Base-by-base conservation (phyloP, 805 yeast genomes). In the Saturnispora kantuleensis region DNA sequence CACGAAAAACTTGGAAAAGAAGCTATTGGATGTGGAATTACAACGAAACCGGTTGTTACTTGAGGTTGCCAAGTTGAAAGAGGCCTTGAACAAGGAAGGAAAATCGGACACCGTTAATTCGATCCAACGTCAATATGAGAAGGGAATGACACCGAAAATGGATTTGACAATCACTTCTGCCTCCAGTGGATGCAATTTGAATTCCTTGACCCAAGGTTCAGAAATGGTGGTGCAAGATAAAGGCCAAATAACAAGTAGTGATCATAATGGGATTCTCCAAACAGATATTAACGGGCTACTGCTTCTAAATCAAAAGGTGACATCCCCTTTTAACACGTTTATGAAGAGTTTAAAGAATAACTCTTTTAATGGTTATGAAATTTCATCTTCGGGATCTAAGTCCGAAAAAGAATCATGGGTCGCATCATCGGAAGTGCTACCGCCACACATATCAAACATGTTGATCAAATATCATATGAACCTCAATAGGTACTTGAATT, bases 1-100 rank as follows among this genome's bases (percentile, higher is more conserved):
- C 56, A 84, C 94, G 1, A 86, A 81, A 61, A 78, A 77, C 53
- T 63, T 84, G 51, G 94, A 84, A 55, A 70, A 69, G 45, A 77
- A 76, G 52, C 66, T 84, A 38, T 70, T 76, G 31, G 71, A 71
- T 31, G 63, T 83, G 44, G 88, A 83, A 56, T 73, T 74, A 38
- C 81, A 75, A 47, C 66, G 74, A 45, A 63, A 68, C 34, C 57
- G 58, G 41, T 56, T 75, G 36, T 57, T 65, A 39, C 47, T 63
- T 3, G 69, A 67, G 42, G 46, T 66, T 36, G 63, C 60, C 28
- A 46, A 52, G 12, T 46, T 63, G 31, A 58, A 54, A 49, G 39
- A 39, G 21, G 48, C 45, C 12, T 39, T 53, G n/a, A n/a, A 8
- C 10, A 37, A 16, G 48, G 26, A 8, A 3, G 39, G 31, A 10